phyloP scores from a whole-genome alignment of 2,329 filamentous ascomycete genomes.

The Sporothrix curviconia region DNA sequence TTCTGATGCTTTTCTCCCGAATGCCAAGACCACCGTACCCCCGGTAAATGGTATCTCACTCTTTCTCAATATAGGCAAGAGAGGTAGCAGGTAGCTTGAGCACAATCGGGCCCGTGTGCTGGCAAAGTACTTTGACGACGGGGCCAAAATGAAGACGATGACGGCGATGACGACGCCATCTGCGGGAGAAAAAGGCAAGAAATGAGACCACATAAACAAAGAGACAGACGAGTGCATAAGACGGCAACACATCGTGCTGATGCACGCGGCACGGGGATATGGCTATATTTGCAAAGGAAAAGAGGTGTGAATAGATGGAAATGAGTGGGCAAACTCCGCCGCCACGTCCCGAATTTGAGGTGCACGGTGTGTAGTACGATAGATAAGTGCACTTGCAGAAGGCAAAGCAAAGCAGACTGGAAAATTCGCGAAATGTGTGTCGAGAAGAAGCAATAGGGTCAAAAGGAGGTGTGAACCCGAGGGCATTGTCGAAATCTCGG shows the following conservation, averaged over 20 bases:
- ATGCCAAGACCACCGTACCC: slow-evolving; percentile 1
- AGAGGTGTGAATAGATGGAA: neutral
- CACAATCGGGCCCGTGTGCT: neutral
- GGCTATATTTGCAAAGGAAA: neutral
- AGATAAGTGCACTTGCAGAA: too few species aligned
- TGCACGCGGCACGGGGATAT: neutral
- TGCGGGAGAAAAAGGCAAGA: neutral
- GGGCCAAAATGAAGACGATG: neutral
- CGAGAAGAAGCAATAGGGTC: too few species aligned
- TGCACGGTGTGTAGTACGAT: too few species aligned
- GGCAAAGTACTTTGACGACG: neutral
- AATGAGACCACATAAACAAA: too few species aligned
- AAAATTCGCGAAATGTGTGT: neutral
- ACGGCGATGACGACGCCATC: neutral
- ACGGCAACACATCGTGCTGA: neutral
- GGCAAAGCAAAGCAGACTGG: neutral
- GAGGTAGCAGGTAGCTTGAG: too few species aligned
- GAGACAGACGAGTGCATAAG: too few species aligned
- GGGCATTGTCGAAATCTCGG: neutral
- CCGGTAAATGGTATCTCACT: slow-evolving; percentile 1
- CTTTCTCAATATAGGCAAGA: too few species aligned
- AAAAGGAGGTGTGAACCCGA: neutral
- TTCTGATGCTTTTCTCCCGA: neutral
- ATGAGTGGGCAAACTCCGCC: neutral
- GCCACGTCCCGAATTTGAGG: neutral